Evolutionary conservation across 352 stramenopile genomes (phyloP).

Genomic region (Phytophthora chlamydospora): DNA sequence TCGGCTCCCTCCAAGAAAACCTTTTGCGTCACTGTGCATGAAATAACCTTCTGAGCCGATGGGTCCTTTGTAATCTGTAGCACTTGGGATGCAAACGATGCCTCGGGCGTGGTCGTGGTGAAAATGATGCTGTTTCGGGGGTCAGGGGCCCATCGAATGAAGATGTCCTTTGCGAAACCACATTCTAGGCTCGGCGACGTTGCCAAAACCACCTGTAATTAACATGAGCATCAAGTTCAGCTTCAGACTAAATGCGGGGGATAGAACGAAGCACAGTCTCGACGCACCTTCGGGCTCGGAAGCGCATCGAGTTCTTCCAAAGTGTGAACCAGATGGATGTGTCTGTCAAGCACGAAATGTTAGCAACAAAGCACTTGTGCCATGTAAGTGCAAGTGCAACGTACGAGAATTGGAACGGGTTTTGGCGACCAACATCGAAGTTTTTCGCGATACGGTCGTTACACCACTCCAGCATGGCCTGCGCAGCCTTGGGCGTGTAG

Average conservation of each 20-base stretch:
- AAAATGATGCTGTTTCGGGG: constrained; percentile 87
- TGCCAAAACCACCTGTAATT: constrained; percentile 70
- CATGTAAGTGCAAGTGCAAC: constrained; percentile 13
- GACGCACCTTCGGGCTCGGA: constrained; percentile 76
- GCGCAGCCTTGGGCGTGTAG: constrained; percentile 86
- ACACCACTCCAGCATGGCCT: constrained; percentile 92
- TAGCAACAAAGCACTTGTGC: background rate
- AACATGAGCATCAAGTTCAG: constrained; percentile 6
- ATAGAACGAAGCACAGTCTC: background rate
- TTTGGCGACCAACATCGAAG: constrained; percentile 88
- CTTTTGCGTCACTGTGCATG: constrained; percentile 70
- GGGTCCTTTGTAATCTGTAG: constrained; percentile 60
- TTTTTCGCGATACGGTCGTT: constrained; percentile 91
- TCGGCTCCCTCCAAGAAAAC: constrained; percentile 86
- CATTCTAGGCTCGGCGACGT: constrained; percentile 83
- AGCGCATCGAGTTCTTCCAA: constrained; percentile 89
- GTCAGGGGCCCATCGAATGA: constrained; percentile 82
- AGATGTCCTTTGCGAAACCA: constrained; percentile 86
- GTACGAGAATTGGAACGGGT: constrained; percentile 90
- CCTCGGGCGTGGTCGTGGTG: constrained; percentile 62
- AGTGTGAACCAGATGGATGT: constrained; percentile 88
- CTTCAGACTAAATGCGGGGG: background rate
- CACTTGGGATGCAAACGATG: constrained; percentile 75
- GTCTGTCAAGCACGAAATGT: constrained; percentile 34
- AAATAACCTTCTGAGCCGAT: constrained; percentile 53